Conservation (phyloP, 2,329 filamentous ascomycete genomes). For the Pseudogymnoascus sp. region DNA sequence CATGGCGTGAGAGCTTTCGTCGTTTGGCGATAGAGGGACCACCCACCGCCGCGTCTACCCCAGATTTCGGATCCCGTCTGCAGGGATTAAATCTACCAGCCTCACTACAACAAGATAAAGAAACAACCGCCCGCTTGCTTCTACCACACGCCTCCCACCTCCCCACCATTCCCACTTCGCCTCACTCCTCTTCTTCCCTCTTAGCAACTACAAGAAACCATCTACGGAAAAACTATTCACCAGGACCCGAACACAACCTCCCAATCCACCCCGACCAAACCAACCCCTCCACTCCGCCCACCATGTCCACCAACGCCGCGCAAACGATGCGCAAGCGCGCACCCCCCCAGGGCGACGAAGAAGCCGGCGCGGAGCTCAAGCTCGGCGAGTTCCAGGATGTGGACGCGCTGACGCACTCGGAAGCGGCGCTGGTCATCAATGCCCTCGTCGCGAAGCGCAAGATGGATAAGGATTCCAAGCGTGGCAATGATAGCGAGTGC, state of each 20-base stretch:
- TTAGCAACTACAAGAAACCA: neutral
- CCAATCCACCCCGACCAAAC: neutral
- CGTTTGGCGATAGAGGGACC: constrained; percentile 6
- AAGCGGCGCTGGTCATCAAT: constrained; percentile 86
- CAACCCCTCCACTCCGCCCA: constrained; percentile 6
- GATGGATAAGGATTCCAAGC: constrained; percentile 59
- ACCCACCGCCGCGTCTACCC: constrained; percentile 1
- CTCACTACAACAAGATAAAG: constrained; percentile 4
- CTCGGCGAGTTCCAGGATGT: constrained; percentile 92
- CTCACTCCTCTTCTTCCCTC: neutral
- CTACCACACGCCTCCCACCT: neutral
- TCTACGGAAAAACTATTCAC: neutral
- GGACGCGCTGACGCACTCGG: constrained; percentile 83
- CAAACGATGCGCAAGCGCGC: constrained; percentile 60
- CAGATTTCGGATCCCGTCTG: constrained; percentile 1
- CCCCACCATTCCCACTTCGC: neutral
- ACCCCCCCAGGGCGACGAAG: constrained; percentile 69
- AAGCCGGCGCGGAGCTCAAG: constrained; percentile 71
- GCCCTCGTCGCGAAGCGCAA: constrained; percentile 75
- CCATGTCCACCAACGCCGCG: constrained; percentile 33
- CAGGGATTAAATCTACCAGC: constrained; percentile 3
- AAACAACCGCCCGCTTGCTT: neutral
- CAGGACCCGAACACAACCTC: neutral
- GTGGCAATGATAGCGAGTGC: constrained; percentile 77
- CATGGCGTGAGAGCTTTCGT: constrained; percentile 2